Evolutionary conservation across 2,329 filamentous ascomycete genomes (phyloP).

Genomic region (Colletotrichum sp.): DNA sequence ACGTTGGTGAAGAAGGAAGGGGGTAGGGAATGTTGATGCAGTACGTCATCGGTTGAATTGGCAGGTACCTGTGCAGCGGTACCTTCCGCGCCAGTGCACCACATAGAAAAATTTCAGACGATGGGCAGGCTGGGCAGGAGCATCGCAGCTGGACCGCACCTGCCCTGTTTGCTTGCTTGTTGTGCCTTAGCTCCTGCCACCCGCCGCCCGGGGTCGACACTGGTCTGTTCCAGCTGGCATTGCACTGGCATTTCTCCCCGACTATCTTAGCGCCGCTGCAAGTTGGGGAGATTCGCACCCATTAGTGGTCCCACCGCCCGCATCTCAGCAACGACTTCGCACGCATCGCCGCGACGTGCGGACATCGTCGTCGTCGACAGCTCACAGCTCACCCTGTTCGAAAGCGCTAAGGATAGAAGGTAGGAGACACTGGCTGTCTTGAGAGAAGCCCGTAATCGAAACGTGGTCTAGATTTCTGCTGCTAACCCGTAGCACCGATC

Average conservation of each 20-base stretch:
- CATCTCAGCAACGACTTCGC: background rate
- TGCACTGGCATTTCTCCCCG: background rate
- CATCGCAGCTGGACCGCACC: background rate
- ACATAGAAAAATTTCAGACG: background rate
- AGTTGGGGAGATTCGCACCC: background rate
- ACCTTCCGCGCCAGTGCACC: background rate
- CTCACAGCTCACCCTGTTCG: background rate
- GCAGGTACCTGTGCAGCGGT: background rate
- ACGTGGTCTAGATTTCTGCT: background rate
- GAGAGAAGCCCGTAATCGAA: background rate
- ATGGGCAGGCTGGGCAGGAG: background rate
- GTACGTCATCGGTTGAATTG: constrained; percentile 12
- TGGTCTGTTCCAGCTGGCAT: constrained; percentile 2
- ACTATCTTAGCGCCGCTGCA: background rate
- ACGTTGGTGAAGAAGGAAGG: constrained; percentile 14
- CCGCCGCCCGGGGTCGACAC: background rate
- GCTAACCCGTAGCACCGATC: background rate
- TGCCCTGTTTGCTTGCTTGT: background rate
- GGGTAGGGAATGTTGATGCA: constrained; percentile 9
- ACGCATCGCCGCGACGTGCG: background rate
- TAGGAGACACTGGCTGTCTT: background rate
- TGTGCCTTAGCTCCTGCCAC: background rate
- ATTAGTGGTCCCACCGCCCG: background rate
- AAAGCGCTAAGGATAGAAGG: background rate
- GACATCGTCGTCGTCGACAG: background rate